Conservation (phyloP, 768 basidiomycete genomes). For the Epithele typhae region DNA sequence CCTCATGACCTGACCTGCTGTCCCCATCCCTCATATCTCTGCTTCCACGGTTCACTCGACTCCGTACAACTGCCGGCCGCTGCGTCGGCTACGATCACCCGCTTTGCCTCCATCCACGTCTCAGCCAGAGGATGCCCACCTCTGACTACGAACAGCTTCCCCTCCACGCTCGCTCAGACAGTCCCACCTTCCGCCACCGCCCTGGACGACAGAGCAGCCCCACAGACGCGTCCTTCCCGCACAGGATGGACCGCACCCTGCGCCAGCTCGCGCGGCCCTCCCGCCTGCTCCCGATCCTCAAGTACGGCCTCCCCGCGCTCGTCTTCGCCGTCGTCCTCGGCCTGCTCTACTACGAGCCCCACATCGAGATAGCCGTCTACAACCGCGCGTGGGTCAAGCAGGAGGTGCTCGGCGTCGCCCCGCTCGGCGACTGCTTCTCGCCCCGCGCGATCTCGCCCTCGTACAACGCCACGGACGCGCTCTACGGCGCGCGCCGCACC, state of each 20-base stretch:
- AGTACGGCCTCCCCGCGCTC: slow-evolving; percentile 17
- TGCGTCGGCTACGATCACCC: no score
- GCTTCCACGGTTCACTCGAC: no score
- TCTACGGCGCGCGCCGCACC: slow-evolving; percentile 61
- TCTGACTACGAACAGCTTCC: no score
- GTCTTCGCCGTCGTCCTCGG: slow-evolving; percentile 37
- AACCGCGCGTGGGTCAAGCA: slow-evolving; percentile 66
- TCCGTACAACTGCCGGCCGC: no score
- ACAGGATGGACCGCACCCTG: neutral
- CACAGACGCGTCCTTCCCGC: neutral
- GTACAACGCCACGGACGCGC: slow-evolving; percentile 63
- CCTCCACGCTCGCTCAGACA: neutral
- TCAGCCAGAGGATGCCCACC: no score
- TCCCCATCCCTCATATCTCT: no score
- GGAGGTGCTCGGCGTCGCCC: slow-evolving; percentile 63
- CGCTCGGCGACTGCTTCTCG: slow-evolving; percentile 74
- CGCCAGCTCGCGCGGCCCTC: slow-evolving; percentile 16
- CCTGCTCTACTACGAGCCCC: slow-evolving; percentile 71
- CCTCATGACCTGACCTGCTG: no score
- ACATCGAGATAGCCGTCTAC: slow-evolving; percentile 83
- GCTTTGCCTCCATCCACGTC: no score
- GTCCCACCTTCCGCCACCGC: neutral
- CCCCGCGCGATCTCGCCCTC: slow-evolving; percentile 49
- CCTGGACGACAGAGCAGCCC: no score
- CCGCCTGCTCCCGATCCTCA: slow-evolving; percentile 14